Percentiles rank a stretch among this genome's conserved stretches.
phyloP scores from a whole-genome alignment of 2,329 filamentous ascomycete genomes.

The Coleophoma cylindrospora region DNA sequence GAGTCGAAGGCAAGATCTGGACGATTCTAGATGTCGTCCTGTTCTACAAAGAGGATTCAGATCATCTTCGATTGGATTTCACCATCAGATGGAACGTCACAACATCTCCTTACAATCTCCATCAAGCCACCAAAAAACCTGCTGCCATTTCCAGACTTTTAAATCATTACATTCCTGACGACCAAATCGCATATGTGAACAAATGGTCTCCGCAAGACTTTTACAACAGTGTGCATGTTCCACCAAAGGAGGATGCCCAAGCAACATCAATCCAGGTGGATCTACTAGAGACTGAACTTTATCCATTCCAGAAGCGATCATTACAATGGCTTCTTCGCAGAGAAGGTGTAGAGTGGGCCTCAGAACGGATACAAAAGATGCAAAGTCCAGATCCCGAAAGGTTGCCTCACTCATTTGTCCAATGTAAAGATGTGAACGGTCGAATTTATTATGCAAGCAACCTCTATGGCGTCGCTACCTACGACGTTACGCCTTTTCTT shows the following conservation, averaged over 20 bases:
- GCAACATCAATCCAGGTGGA: constrained; percentile 36
- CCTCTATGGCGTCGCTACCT: constrained; percentile 54
- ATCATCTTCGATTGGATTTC: constrained; percentile 18
- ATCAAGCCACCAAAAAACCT: constrained; percentile 8
- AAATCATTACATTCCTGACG: constrained; percentile 20
- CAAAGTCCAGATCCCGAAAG: not conserved
- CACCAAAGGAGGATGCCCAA: constrained; percentile 37
- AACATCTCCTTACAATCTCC: constrained; percentile 14
- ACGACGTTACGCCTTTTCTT: constrained; percentile 40
- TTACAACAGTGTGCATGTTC: constrained; percentile 64
- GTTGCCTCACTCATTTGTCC: constrained; percentile 35
- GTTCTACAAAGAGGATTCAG: constrained; percentile 8
- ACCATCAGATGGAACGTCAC: constrained; percentile 25
- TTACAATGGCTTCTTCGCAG: constrained; percentile 65
- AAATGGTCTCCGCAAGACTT: constrained; percentile 52
- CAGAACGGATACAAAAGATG: constrained; percentile 3
- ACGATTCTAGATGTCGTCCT: constrained; percentile 19
- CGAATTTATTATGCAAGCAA: constrained; percentile 52
- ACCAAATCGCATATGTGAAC: constrained; percentile 7
- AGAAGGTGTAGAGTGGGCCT: constrained; percentile 53
- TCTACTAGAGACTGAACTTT: constrained; percentile 47
- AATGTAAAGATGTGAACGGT: constrained; percentile 39
- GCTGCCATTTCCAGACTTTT: constrained; percentile 19
- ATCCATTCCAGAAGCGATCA: constrained; percentile 67
- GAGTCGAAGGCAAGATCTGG: constrained; percentile 20